Evolutionary conservation across 179 eudicot species (phyloP).

Genomic region (Drosera spatulata): DNA sequence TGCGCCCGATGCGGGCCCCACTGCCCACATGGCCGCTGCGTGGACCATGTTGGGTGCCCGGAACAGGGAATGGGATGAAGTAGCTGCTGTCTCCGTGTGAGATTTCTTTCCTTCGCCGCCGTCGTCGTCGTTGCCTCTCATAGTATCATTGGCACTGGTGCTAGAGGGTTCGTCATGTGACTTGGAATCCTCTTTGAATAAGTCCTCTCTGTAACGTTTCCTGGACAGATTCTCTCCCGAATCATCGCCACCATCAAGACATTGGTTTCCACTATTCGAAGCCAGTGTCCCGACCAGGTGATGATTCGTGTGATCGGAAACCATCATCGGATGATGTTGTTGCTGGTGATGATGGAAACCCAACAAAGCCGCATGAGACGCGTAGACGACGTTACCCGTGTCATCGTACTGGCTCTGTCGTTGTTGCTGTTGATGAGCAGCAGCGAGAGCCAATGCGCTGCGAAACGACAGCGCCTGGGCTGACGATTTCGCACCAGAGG

Average conservation of each 20-base stretch:
- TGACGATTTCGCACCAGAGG: conserved; percentile 32
- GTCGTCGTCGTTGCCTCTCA: neutral
- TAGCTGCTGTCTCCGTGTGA: neutral
- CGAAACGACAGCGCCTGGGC: conserved; percentile 20
- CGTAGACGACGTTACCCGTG: conserved; percentile 4
- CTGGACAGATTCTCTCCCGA: conserved; percentile 24
- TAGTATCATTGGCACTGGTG: neutral
- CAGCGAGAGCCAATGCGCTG: neutral
- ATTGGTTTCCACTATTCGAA: conserved; percentile 5
- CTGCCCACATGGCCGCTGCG: conserved; percentile 36
- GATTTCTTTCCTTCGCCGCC: neutral
- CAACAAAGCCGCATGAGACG: neutral
- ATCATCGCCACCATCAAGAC: conserved; percentile 9
- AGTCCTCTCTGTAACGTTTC: conserved; percentile 42
- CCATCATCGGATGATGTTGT: conserved; percentile 1
- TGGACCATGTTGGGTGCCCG: conserved; percentile 14
- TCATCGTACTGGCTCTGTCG: conserved; percentile 9
- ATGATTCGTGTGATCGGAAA: conserved; percentile 13
- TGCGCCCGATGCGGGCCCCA: conserved; percentile 20
- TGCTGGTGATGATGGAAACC: neutral
- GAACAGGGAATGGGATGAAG: neutral
- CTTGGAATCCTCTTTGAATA: conserved; percentile 31
- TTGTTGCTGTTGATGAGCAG: neutral
- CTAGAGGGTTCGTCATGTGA: neutral
- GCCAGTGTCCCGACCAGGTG: conserved; percentile 13